phyloP scores from a whole-genome alignment of 768 basidiomycete genomes.

The Lactarius tabidus region DNA sequence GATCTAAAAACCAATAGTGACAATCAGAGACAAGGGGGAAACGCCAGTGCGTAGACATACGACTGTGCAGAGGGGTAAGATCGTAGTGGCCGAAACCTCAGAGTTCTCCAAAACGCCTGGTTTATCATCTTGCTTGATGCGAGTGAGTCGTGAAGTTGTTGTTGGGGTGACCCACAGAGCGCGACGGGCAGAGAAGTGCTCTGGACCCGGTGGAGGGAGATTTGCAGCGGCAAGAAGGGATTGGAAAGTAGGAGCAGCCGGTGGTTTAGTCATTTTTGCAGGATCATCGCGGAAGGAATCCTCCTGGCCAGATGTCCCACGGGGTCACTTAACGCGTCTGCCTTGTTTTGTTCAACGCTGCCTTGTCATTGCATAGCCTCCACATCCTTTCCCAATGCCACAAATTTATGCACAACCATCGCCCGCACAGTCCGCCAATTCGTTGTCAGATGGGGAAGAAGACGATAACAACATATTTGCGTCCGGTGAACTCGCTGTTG shows the following conservation, averaged over 20 bases:
- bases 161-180: conserved; percentile 49
- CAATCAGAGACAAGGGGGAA: conserved; percentile 22
- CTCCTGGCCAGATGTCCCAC: conserved; percentile 11
- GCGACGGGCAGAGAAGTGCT: conserved; percentile 58
- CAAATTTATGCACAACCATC: conserved; percentile 40
- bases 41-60: conserved; percentile 40
- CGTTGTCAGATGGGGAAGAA: conserved; percentile 69
- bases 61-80: conserved; percentile 62
- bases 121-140: conserved; percentile 40
- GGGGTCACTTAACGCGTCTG: not conserved
- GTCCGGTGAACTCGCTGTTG: conserved; percentile 36
- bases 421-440: conserved; percentile 68
- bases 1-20: conserved; percentile 44
- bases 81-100: conserved; percentile 50
- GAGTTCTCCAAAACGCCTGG: conserved; percentile 49
- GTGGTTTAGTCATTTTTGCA: conserved; percentile 7
- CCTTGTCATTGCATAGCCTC: not conserved
- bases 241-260: conserved; percentile 37
- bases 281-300: not conserved
- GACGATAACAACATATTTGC: conserved; percentile 52
- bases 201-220: conserved; percentile 61
- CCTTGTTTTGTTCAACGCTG: conserved; percentile 1
- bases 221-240: conserved; percentile 36
- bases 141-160: conserved; percentile 25
- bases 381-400: conserved; percentile 33